Conservation (phyloP, 2,329 filamentous ascomycete species). For the Fusarium chaquense region DNA sequence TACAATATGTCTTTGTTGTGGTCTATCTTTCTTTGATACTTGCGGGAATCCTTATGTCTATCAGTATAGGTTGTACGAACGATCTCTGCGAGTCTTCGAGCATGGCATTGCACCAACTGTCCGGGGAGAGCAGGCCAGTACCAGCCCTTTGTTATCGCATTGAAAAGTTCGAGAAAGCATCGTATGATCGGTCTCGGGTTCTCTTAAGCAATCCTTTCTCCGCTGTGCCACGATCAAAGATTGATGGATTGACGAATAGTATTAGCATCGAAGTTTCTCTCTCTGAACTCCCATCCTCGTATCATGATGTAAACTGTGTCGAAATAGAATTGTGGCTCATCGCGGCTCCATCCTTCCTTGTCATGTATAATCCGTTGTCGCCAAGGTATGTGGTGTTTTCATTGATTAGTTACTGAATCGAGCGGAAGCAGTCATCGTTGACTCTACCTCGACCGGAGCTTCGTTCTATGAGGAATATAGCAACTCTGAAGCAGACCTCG, state of each 20-base stretch:
- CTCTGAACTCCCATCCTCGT: background rate
- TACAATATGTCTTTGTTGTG: background rate
- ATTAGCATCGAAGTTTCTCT: background rate
- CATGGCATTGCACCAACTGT: slow-evolving; percentile 4
- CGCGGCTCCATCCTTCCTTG: background rate
- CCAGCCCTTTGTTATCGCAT: slow-evolving; percentile 10
- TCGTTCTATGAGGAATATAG: background rate
- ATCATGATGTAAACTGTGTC: background rate
- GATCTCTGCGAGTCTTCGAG: slow-evolving; percentile 4
- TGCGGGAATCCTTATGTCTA: slow-evolving; percentile 11
- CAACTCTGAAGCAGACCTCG: background rate
- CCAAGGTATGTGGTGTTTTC: background rate
- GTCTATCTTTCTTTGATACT: slow-evolving; percentile 18
- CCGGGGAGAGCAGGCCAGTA: background rate
- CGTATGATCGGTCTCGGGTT: background rate
- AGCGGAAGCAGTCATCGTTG: background rate
- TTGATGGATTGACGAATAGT: background rate
- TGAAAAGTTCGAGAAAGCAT: background rate
- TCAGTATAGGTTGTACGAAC: background rate
- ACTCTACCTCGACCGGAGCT: background rate
- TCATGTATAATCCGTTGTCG: background rate
- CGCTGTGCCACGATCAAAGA: background rate
- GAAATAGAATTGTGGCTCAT: background rate
- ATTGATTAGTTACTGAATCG: background rate
- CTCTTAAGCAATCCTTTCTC: background rate